These are phyloP conservation scores for Diaporthe caulivora DNA, from an alignment of 2,329 filamentous ascomycete genomes.

Conservation along the genomic window DNA sequence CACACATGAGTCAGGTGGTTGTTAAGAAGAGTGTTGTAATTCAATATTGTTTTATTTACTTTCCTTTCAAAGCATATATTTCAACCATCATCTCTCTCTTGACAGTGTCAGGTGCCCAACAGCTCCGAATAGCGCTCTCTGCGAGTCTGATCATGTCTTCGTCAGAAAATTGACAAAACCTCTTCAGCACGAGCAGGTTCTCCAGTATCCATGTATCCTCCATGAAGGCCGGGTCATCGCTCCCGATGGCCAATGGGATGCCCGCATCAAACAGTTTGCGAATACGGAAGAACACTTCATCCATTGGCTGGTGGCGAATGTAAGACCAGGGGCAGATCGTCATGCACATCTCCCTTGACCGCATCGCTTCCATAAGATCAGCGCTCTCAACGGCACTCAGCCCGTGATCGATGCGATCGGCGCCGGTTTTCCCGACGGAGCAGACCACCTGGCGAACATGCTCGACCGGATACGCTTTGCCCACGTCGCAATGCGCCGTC, in stretches of 20 bases:
- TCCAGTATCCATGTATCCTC: conserved; percentile 63
- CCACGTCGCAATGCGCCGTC: conserved; percentile 65
- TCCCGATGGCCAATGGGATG: conserved; percentile 60
- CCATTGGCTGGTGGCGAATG: conserved; percentile 55
- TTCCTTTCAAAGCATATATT: background rate
- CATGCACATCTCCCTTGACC: conserved; percentile 51
- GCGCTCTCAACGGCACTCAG: conserved; percentile 52
- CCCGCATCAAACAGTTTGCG: conserved; percentile 56
- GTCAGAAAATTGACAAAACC: conserved; percentile 54
- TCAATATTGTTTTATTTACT: background rate
- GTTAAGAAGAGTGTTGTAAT: background rate
- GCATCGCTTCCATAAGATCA: conserved; percentile 49
- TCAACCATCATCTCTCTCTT: conserved; percentile 46
- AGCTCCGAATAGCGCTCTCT: conserved; percentile 58
- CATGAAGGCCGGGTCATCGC: conserved; percentile 63
- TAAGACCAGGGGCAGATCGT: conserved; percentile 58
- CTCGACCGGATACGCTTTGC: conserved; percentile 59
- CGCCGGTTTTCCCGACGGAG: conserved; percentile 47
- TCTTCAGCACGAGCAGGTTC: conserved; percentile 58
- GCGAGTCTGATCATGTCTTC: conserved; percentile 56
- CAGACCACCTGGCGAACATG: conserved; percentile 55
- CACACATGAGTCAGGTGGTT: no score
- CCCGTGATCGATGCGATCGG: conserved; percentile 57
- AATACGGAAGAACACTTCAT: conserved; percentile 58
- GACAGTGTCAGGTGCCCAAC: conserved; percentile 56